Conservation (phyloP, 805 yeast genomes). For the Wickerhamiella kazuoi region DNA sequence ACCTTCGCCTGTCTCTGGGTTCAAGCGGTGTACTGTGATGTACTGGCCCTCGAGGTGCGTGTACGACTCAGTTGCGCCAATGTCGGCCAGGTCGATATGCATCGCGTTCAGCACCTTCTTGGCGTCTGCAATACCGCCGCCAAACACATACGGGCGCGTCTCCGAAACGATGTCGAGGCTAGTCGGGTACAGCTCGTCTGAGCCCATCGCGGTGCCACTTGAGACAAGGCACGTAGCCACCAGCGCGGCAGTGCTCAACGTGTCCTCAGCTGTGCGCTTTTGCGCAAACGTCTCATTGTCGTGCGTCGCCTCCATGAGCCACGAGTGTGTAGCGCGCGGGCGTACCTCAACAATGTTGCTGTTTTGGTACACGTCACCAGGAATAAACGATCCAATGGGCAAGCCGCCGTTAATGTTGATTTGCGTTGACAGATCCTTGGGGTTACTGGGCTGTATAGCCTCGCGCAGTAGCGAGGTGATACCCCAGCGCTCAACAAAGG, state of each 20-base stretch:
- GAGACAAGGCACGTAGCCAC: constrained; percentile 89
- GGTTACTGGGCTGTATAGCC: constrained; percentile 93
- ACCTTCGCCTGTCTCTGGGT: constrained; percentile 72
- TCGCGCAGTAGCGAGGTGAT: constrained; percentile 80
- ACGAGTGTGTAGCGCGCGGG: constrained; percentile 71
- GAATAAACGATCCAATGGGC: constrained; percentile 81
- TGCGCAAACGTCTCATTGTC: constrained; percentile 84
- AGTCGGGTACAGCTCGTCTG: constrained; percentile 78
- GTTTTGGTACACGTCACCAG: constrained; percentile 43
- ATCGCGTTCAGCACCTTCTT: constrained; percentile 28
- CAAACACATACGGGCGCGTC: constrained; percentile 36
- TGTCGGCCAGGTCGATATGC: constrained; percentile 25
- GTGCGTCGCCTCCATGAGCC: constrained; percentile 95
- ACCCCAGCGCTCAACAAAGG: constrained; percentile 81
- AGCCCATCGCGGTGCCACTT: constrained; percentile 85
- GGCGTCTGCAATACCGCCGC: constrained; percentile 57
- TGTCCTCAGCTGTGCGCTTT: constrained; percentile 84
- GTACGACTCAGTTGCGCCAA: constrained; percentile 70
- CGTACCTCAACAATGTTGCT: constrained; percentile 29
- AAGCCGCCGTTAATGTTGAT: constrained; percentile 89
- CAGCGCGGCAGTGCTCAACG: constrained; percentile 84
- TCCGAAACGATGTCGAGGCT: constrained; percentile 70
- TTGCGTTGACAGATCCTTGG: constrained; percentile 65
- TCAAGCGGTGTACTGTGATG: constrained; percentile 74
- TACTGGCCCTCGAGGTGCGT: constrained; percentile 88